Percentiles rank a stretch among this genome's conserved stretches.
These are phyloP conservation scores for Boletus eberwhitei DNA, from an alignment of 768 basidiomycete species.

Conservation along the genomic window DNA sequence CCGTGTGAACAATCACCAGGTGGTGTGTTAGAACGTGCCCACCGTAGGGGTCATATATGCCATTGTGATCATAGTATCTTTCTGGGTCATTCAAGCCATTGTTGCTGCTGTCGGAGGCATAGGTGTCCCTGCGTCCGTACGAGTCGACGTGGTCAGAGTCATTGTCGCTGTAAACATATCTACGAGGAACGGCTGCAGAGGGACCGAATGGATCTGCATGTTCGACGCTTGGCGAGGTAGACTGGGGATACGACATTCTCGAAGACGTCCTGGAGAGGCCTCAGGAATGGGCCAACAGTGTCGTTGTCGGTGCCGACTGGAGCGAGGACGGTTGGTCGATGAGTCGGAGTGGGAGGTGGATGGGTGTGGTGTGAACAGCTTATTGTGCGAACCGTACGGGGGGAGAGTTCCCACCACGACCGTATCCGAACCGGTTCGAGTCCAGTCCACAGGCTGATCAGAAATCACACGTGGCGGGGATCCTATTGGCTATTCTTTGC, in stretches of 20 bases:
- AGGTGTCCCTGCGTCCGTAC: conserved; percentile 64
- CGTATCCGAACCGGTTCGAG: conserved; percentile 23
- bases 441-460: neutral
- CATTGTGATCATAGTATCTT: conserved; percentile 62
- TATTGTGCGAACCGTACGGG: conserved; percentile 15
- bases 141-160: conserved; percentile 67
- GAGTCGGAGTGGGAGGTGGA: neutral
- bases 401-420: conserved; percentile 26
- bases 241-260: conserved; percentile 50
- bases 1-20: conserved; percentile 8
- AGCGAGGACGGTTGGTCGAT: conserved; percentile 1
- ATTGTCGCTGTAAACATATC: conserved; percentile 66
- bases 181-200: conserved; percentile 35
- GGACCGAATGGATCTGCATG: conserved; percentile 64
- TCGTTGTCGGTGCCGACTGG: conserved; percentile 13
- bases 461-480: too few species aligned
- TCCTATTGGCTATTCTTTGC: neutral
- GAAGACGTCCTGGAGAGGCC: conserved; percentile 14
- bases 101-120: conserved; percentile 67
- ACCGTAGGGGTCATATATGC: conserved; percentile 66
- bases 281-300: conserved; percentile 13
- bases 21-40: conserved; percentile 16
- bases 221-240: conserved; percentile 58
- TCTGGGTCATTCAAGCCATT: conserved; percentile 42
- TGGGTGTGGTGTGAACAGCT: conserved; percentile 16